Evolutionary conservation across 2,329 filamentous ascomycete species (phyloP), one percentile per base, ranked within the genome.

Genomic region (Rutstroemia sp.): DNA sequence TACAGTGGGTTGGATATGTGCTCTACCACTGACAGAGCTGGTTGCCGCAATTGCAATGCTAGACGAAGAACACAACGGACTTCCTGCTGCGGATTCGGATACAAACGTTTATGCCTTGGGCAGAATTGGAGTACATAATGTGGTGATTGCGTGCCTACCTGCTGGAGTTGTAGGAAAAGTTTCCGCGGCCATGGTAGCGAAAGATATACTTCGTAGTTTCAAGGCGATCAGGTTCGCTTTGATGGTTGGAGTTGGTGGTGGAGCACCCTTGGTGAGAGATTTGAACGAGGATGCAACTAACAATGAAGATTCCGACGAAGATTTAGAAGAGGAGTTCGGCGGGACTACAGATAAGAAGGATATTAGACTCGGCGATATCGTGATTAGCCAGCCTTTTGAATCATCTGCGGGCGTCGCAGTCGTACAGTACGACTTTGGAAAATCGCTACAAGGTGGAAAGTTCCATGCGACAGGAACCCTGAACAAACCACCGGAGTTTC

Each of bases 161-260:
- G 48, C 49, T 19, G 49, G 52, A 1, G 51, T 19, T n/a, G 67
- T 54, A 46, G 55, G 68, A 2, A 69, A 72, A 1, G 69, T 71
- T 10, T 61, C 60, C 1, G 68, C 70, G 2, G 69, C 68, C 1
- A 65, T 58, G 21, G 58, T 67, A 21, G 69, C 73, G 64, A 53
- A 56, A 14, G 17, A 44, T 48, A 60, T 53, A 55, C 59, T 48
- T 51, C 51, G 59, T 5, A 66, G 65, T 4, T 74, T 73, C 57
- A 60, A 64, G 10, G 58, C 57, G 34, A 71, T 75, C 37, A 65
- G 61, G 19, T 66, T 76, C 42, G 69, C 68, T 2, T 64, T 78
- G 1, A 69, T 78, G 67, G 73, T 77, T 1, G 74, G 74, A 14
- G 72, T 77, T 39, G 74, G 71, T 12, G 63, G 66, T 30, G 67